Percentiles rank a stretch among this genome's conserved stretches.
These are phyloP conservation scores for Vaccinium macrocarpon DNA, from an alignment of 148 eudicot genomes.

Conservation along the genomic window DNA sequence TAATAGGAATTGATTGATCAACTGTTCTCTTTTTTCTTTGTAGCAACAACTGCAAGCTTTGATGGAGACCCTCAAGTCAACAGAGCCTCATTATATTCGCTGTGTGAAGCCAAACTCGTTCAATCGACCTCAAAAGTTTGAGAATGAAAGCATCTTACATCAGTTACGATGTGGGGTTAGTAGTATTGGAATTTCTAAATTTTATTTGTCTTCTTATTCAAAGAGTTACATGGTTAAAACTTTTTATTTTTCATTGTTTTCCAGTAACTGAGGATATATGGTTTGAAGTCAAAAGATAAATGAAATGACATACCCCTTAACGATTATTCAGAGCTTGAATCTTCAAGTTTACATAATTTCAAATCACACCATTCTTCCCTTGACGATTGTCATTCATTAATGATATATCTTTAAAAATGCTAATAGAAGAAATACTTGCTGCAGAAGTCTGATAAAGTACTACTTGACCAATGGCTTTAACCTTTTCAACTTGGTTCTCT, in stretches of 20 bases:
- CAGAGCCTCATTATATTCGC: conserved; percentile 95
- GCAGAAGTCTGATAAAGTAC: background rate
- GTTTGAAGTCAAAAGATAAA: background rate
- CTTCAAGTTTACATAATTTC: background rate
- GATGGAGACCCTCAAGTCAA: conserved; percentile 89
- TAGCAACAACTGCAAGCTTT: conserved; percentile 99
- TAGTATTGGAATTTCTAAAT: conserved; percentile 21
- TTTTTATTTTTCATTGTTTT: background rate
- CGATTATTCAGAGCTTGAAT: no score
- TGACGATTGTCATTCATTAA: background rate
- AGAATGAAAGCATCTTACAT: conserved; percentile 79
- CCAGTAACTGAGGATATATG: background rate
- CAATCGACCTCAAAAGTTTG: conserved; percentile 79
- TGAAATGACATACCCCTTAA: no score
- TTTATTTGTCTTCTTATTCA: background rate
- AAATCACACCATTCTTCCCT: background rate
- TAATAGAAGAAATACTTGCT: background rate
- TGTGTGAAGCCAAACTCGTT: conserved; percentile 97
- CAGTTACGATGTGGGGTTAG: conserved; percentile 99
- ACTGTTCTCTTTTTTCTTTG: conserved; percentile 19
- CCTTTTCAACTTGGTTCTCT: background rate
- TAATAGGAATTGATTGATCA: background rate
- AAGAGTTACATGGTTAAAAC: background rate
- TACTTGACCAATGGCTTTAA: background rate
- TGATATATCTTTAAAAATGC: background rate